phyloP scores from a whole-genome alignment of 345 rosid genomes.

The Eucalyptus cloeziana region DNA sequence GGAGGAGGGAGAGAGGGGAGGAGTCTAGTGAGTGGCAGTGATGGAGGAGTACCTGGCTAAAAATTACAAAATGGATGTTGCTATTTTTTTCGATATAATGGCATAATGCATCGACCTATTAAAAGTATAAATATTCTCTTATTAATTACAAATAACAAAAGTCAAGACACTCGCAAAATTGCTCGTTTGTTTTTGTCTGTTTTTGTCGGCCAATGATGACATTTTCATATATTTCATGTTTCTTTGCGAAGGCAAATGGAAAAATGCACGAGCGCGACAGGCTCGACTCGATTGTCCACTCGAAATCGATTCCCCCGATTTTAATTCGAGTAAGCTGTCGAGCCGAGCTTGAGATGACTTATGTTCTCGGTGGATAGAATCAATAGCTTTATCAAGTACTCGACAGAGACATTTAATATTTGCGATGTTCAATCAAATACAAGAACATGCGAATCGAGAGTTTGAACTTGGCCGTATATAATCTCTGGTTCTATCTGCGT shows the following conservation, averaged over 20 bases:
- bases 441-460: background rate
- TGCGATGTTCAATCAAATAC: background rate
- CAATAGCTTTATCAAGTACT: background rate
- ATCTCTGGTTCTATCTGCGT: background rate
- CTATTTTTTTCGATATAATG: background rate
- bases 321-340: background rate
- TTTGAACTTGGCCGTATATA: background rate
- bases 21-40: background rate
- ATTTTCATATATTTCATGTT: no score
- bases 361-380: background rate
- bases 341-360: background rate
- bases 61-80: background rate
- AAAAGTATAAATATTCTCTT: no score
- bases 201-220: background rate
- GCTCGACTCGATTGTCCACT: background rate
- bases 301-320: background rate
- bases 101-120: background rate
- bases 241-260: background rate
- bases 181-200: no score
- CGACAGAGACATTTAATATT: background rate
- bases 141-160: background rate
- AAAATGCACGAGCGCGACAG: no score
- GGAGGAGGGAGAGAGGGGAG: constrained; percentile 5
- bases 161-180: background rate
- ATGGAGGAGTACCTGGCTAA: background rate